Evolutionary conservation across 768 basidiomycete species (phyloP).

Genomic region (Lyophyllum decastes): DNA sequence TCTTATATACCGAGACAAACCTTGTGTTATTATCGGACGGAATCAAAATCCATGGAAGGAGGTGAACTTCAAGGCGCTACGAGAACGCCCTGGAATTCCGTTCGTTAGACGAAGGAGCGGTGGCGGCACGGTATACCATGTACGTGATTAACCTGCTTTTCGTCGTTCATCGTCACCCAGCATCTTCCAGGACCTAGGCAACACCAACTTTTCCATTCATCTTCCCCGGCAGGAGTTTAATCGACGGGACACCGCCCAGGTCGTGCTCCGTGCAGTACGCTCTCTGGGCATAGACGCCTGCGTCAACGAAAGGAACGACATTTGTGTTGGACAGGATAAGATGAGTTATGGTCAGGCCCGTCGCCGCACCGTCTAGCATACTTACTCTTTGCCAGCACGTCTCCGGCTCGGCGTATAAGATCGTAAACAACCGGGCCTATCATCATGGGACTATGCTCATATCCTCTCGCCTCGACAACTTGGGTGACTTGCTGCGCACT

Average conservation of each 20-base stretch:
- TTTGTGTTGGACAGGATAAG: conserved; percentile 85
- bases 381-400: conserved; percentile 54
- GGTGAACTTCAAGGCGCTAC: conserved; percentile 70
- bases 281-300: conserved; percentile 74
- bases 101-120: conserved; percentile 88
- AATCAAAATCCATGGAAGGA: conserved; percentile 99
- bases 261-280: conserved; percentile 77
- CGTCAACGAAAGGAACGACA: conserved; percentile 90
- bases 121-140: conserved; percentile 96
- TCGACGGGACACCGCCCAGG: conserved; percentile 70
- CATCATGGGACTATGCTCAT: conserved; percentile 99
- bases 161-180: not conserved
- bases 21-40: conserved; percentile 91
- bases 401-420: conserved; percentile 97
- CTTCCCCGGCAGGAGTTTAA: conserved; percentile 82
- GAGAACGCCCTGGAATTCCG: conserved; percentile 52
- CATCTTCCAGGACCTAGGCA: conserved; percentile 82
- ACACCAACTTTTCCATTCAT: conserved; percentile 96
- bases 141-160: conserved; percentile 37
- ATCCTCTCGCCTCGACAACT: conserved; percentile 67
- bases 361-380: not conserved
- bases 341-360: conserved; percentile 52
- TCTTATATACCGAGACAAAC: conserved; percentile 83
- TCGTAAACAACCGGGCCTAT: conserved; percentile 87
- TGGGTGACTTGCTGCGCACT: conserved; percentile 72